Evolutionary conservation across 176 grass and related monocot species (phyloP), one percentile per base, ranked within the genome.

Genomic region (Stipa capillata): DNA sequence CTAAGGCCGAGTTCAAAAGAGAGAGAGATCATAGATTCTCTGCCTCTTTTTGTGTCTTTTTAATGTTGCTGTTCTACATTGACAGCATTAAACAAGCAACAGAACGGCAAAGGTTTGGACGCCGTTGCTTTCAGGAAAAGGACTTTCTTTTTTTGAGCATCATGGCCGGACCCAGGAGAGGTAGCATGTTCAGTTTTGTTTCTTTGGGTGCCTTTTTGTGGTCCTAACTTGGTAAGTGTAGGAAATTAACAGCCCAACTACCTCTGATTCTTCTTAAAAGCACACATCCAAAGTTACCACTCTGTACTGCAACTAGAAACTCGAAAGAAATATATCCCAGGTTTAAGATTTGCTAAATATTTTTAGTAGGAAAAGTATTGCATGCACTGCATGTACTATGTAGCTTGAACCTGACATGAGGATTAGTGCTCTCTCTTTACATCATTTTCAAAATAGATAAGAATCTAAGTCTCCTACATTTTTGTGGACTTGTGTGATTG

Each of bases 201-300:
- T 23, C 32, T 29, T n/a, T 43, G 41, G 18, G 4, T 33, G 7
- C 45, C 64, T 32, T 75, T 54, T 66, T 66, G 34, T 73, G 64
- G 72, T 54, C 63, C 62, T 70, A 51, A 70, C 52, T 43, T 52
- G 62, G 65, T 62, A 70, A 43, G 33, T 71, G 21, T 53, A 53
- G 28, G 45, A 61, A 34, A 28, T 44, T 72, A 68, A 63, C 32
- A 14, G 33, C 55, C 35, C 15, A 76, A 87, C 78, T 7, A 34
- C 23, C 72, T 49, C 65, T 82, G 54, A 65, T 87, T 82, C 55
- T 23, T 34, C 55, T 79, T 64, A 27, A 72, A 81, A 86, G 60
- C 49, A 57, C 41, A 8, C 32, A 60, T 23, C 25, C 25, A 28
- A 86, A 81, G 51, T 34, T 68, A 40, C 49, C 20, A 31, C 7